Base-by-base conservation (phyloP, 2,329 filamentous ascomycete genomes). In the Aspergillus piperis region DNA sequence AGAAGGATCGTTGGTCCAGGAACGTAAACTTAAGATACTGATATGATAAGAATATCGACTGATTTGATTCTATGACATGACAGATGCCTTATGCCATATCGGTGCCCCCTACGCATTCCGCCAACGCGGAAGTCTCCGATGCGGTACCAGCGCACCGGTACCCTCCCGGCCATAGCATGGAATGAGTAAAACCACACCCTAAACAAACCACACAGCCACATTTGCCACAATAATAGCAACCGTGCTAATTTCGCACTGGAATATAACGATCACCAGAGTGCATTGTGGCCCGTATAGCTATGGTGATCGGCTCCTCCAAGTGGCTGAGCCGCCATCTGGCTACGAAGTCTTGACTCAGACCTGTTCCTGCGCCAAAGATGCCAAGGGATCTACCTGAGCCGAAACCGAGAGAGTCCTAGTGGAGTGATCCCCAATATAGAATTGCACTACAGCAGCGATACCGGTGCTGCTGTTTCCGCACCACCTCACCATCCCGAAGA, bases 11-110 rank as follows among this genome's bases (percentile, higher is more conserved):
- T 19, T 53, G 39, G 53, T 36, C n/a, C 60, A 62, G 60, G 57
- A 50, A 50, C 47, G 23, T 23, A 56, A 41, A 41, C 36, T 27
- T 32, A 27, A 56, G 15, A 61, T 51, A 48, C 23, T 36, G 50
- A 39, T 47, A 50, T 36, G 42, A 58, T 44, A 54, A 54, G 50
- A 27, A 39, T 27, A 53, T 23, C 5, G 36, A 13, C 38, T 55
- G 55, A 61, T 54, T 36, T 51, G 42, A 56, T 53, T 54, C 50
- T 51, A 62, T 62, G 54, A 62, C 49, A 62, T 62, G 54, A 62
- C 49, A 53, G 49, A 53, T 49, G 36, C n/a, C 25, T 27, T 50
- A 30, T 15, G 25, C 47, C 47, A 27, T 50, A 50, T 50, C 47
- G 5, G 47, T 13, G 8, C 25, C 47, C 23, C 23, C 15, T 50